Evolutionary conservation across 768 basidiomycete species (phyloP), one percentile per base, ranked within the genome.

Genomic region (Tylopilus cervinicoccineus): DNA sequence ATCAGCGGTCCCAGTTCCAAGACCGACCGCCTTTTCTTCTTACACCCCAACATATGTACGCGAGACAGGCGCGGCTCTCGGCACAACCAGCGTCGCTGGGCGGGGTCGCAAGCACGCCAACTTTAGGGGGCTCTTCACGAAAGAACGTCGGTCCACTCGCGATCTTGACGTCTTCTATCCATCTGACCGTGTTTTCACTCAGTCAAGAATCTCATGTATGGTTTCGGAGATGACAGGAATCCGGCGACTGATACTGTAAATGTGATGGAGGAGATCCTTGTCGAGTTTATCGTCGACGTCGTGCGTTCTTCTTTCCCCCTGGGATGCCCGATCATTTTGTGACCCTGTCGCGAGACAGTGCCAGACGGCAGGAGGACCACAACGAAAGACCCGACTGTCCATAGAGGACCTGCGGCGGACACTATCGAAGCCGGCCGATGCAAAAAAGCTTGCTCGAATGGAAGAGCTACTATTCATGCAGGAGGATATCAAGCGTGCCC

Each of bases 391-490:
- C 7, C 80, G 88, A n/a, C 61, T 92, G 38, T 86, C 89, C 2
- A 82, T 93, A 48, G 93, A 95, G 60, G 93, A 94, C 61, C 72
- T 95, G 41, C 78, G 89, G 22, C 79, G 85, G 50, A 87, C 80
- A 7, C 70, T 95, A 20, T 88, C 89, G 23, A 75, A 84, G 41
- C 85, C 88, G 3, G 87, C 88, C n/a, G 93, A 94, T 60, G 84
- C 88, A 27, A 93, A 93, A 69, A 94, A 94, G 65, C 77, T 94
- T 20, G 91, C 92, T 16, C 77, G 93, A 47, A 84, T 94, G 82
- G 92, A 95, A 64, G 93, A 95, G 62, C 69, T 95, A 29, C 62
- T 94, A 28, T 92, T 91, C 72, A 91, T 93, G 86, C 89, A 93
- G 63, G 90, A 92, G 63, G 92, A 93, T 58, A 93, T 94, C 68